A percentile compares a stretch with the other conserved stretches of the same genome.
phyloP scores from a whole-genome alignment of 305 asterid species.

The Fraxinus baroniana region DNA sequence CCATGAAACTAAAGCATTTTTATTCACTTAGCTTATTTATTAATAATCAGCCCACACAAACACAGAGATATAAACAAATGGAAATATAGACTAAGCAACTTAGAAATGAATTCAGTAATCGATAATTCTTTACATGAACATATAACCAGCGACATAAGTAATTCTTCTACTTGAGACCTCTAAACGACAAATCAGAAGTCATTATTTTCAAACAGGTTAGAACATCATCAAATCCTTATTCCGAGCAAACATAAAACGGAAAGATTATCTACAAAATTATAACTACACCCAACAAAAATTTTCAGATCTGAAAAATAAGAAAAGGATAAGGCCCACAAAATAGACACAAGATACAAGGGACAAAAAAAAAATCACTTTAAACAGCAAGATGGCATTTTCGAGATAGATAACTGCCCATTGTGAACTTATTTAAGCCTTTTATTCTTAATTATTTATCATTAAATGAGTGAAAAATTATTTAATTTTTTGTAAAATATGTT shows the following conservation, averaged over 20 bases:
- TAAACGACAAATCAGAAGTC: not conserved
- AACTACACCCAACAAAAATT: not conserved
- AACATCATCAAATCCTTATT: not conserved
- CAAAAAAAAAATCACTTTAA: not conserved
- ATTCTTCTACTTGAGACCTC: not conserved
- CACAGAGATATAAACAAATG: not conserved
- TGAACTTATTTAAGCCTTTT: too few relatives aligned
- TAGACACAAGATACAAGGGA: not conserved
- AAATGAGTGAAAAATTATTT: too few relatives aligned
- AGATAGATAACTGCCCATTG: not conserved
- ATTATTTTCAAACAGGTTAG: not conserved
- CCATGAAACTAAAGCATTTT: not conserved
- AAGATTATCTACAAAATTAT: not conserved
- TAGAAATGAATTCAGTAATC: not conserved
- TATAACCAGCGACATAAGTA: not conserved
- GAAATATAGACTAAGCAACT: not conserved
- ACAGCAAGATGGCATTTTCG: not conserved
- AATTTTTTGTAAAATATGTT: too few relatives aligned
- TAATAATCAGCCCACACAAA: not conserved
- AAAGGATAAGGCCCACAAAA: not conserved
- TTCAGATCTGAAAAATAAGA: not conserved
- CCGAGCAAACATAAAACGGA: not conserved
- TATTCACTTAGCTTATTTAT: not conserved
- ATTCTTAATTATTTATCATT: too few relatives aligned
- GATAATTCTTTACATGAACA: not conserved